Base-by-base conservation (phyloP, 2,329 filamentous ascomycete species). In the Diaporthe aspalathi region DNA sequence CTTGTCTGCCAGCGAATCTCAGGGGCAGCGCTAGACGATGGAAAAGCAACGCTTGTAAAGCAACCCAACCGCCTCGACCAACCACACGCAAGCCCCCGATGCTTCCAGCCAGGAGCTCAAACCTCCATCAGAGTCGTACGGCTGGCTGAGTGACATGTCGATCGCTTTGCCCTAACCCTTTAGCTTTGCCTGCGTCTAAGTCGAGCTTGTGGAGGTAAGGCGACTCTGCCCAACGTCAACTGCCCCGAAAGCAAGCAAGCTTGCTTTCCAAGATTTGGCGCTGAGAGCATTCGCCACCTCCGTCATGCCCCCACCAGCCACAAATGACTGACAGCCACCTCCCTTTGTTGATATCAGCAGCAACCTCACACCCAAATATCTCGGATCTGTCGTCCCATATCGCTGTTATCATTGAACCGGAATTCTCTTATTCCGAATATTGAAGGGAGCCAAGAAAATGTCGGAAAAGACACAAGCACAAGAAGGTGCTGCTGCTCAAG, bases 221-320 rank as follows among this genome's bases (percentile, higher is more conserved):
- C 24, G 20, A 27, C 56, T 60, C 54, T 57, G 8, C 22, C 54
- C 12, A 57, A 22, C 32, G 32, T 32, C 32, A 32, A 8, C 24
- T 12, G 9, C 53, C 17, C 40, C 56, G 29, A 32, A 45, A 38
- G 32, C 32, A 38, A 38, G 35, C 35, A 54, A 54, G 57, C 57
- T 47, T 32, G 57, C 57, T 49, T 63, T 57, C 60, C 60, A 63
- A 38, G 60, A 16, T 65, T 65, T 38, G 43, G 45, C 14, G 16
- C 24, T n/a, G n/a, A 11, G 29, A 22, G 27, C 60, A 35, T 65
- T 54, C 22, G 65, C 70, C 70, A 69, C 66, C 50, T 68, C 45
- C 70, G 70, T 72, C 70, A 72, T 72, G 49, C 12, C 66, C 50
- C 66, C 70, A 69, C 66, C 47, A 71, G 65, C 70, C 67, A 50